Conservation (phyloP, 2,329 filamentous ascomycete species). For the Ophiostoma perfectum region DNA sequence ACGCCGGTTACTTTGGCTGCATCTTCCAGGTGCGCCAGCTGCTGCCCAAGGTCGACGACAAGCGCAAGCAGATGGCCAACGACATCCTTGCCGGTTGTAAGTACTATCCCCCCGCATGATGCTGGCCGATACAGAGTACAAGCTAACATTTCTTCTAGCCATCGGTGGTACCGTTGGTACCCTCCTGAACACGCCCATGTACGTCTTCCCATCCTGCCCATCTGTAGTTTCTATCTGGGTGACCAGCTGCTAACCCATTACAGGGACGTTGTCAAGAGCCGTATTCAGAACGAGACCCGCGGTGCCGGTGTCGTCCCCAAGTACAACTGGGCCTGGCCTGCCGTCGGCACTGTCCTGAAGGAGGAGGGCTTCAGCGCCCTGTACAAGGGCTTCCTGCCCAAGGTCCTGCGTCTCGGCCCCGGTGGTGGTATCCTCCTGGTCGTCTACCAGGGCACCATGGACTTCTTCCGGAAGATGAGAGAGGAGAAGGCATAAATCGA, state of each 20-base stretch:
- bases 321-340: constrained; percentile 98
- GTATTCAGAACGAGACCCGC: constrained; percentile 91
- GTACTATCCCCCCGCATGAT: constrained; percentile 8
- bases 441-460: constrained; percentile 82
- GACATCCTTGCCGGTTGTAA: constrained; percentile 72
- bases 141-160: constrained; percentile 30
- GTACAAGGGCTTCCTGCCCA: constrained; percentile 97
- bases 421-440: constrained; percentile 68
- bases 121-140: neutral
- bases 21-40: constrained; percentile 93
- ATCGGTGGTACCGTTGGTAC: constrained; percentile 86
- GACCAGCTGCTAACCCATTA: neutral
- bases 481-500: constrained; percentile 26
- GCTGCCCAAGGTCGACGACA: constrained; percentile 73
- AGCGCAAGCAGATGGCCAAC: constrained; percentile 75
- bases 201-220: constrained; percentile 54
- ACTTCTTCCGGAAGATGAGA: constrained; percentile 73
- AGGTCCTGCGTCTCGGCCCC: constrained; percentile 74
- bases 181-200: constrained; percentile 89
- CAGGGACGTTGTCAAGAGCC: constrained; percentile 81
- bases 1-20: constrained; percentile 93
- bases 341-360: constrained; percentile 76
- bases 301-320: constrained; percentile 76
- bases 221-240: neutral
- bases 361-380: constrained; percentile 89